phyloP scores from a whole-genome alignment of 2,329 filamentous ascomycete genomes.

The Phaeomoniella chlamydospora region DNA sequence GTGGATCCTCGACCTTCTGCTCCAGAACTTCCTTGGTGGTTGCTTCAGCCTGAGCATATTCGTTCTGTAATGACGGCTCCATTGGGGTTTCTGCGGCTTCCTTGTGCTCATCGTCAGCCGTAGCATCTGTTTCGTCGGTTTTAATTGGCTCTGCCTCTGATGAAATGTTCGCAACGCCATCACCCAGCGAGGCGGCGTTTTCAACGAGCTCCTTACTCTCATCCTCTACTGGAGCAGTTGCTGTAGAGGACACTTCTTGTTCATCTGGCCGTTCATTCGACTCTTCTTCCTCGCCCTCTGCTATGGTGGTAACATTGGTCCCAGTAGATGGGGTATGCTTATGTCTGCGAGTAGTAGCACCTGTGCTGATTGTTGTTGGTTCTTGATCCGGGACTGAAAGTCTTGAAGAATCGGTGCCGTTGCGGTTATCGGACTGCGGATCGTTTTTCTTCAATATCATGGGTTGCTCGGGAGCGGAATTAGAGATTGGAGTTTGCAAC shows the following conservation, averaged over 20 bases:
- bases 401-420: background rate
- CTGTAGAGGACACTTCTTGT: background rate
- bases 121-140: background rate
- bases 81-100: background rate
- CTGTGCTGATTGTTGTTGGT: constrained; percentile 37
- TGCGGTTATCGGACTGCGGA: constrained; percentile 4
- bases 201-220: background rate
- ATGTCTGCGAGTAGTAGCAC: constrained; percentile 67
- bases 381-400: constrained; percentile 10
- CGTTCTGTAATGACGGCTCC: background rate
- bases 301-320: constrained; percentile 64
- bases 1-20: background rate
- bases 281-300: constrained; percentile 71
- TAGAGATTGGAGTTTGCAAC: constrained; percentile 3
- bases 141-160: background rate
- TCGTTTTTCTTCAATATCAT: background rate
- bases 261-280: constrained; percentile 10
- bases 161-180: too few species aligned
- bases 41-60: background rate
- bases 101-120: background rate
- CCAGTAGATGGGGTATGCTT: constrained; percentile 69
- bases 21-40: background rate
- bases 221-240: background rate
- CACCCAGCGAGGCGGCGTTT: background rate
- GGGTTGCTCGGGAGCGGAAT: constrained; percentile 1